Evolutionary conservation across 768 basidiomycete species (phyloP).

Genomic region (Boletus reticuloceps): DNA sequence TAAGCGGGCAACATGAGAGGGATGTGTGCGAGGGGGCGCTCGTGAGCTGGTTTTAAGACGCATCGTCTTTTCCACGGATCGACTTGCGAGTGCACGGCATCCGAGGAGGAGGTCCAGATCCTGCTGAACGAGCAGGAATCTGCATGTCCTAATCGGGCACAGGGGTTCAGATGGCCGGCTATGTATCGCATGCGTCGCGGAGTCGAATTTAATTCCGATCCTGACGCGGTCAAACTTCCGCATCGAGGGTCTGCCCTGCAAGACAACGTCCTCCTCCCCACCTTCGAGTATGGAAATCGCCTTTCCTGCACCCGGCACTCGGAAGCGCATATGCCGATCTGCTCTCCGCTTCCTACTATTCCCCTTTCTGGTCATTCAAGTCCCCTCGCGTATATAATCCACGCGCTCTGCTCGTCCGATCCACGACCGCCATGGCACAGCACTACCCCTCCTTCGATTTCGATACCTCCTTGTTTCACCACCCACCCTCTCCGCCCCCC

Average conservation of each 20-base stretch:
- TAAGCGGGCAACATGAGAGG: conserved; percentile 10
- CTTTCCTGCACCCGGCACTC: not conserved
- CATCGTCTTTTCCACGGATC: no score
- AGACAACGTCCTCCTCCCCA: no score
- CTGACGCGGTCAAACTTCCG: conserved; percentile 21
- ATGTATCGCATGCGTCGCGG: conserved; percentile 16
- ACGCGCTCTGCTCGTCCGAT: not conserved
- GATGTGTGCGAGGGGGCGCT: not conserved
- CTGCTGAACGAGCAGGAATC: not conserved
- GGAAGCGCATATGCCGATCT: conserved; percentile 21
- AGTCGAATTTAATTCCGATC: conserved; percentile 23
- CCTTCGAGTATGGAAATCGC: not conserved
- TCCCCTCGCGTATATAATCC: conserved; percentile 17
- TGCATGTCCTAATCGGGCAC: not conserved
- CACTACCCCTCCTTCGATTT: conserved; percentile 12
- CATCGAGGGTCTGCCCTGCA: conserved; percentile 2
- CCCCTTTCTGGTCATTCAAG: conserved; percentile 13
- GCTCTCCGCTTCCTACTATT: not conserved
- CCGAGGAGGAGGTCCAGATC: conserved; percentile 22
- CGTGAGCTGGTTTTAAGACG: no score
- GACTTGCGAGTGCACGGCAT: conserved; percentile 11
- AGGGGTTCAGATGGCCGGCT: not conserved
- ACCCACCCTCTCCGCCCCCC: conserved; percentile 8
- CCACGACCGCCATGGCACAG: conserved; percentile 18
- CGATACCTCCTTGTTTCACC: conserved; percentile 6